These are phyloP conservation scores for Cephalotrichum gorgonifer DNA, from an alignment of 2,329 filamentous ascomycete species.

Conservation along the genomic window DNA sequence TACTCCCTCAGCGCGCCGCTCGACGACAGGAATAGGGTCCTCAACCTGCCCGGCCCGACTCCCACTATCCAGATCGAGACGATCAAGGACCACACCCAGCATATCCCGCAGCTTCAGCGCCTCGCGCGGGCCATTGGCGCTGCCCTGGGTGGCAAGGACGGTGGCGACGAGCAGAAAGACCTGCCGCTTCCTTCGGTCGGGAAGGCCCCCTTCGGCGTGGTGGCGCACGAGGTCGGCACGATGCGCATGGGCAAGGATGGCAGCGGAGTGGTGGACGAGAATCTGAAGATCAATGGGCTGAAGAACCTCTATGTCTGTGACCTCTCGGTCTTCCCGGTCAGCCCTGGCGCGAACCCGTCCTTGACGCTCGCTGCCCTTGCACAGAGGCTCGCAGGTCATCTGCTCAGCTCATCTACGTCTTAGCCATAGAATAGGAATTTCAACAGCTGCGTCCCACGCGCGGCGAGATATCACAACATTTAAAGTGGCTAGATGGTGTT, in stretches of 20 bases:
- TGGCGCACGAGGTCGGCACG: conserved; percentile 4
- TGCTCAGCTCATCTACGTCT: too few relatives aligned
- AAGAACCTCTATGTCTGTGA: conserved; percentile 3
- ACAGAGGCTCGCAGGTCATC: conserved; percentile 2
- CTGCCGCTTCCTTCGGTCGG: neutral
- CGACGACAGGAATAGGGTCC: conserved; percentile 2
- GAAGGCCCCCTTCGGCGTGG: neutral
- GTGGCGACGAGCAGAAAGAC: neutral
- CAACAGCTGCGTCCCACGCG: too few relatives aligned
- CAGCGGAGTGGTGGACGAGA: neutral
- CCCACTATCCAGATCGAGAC: conserved; percentile 2
- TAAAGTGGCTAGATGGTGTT: too few relatives aligned
- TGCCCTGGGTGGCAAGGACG: neutral
- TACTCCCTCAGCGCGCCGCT: neutral
- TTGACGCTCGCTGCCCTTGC: conserved; percentile 2
- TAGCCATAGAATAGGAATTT: too few relatives aligned
- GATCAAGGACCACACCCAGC: neutral
- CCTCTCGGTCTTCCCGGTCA: conserved; percentile 2
- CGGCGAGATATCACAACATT: too few relatives aligned
- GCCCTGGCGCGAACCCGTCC: conserved; percentile 1
- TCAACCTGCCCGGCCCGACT: conserved; percentile 1
- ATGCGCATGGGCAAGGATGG: conserved; percentile 3
- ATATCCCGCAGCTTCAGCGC: conserved; percentile 1
- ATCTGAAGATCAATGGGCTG: conserved; percentile 1
- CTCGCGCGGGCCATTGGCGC: conserved; percentile 2